Evolutionary conservation across 2,329 filamentous ascomycete species (phyloP).

Genomic region (Parastagonospora avenae): DNA sequence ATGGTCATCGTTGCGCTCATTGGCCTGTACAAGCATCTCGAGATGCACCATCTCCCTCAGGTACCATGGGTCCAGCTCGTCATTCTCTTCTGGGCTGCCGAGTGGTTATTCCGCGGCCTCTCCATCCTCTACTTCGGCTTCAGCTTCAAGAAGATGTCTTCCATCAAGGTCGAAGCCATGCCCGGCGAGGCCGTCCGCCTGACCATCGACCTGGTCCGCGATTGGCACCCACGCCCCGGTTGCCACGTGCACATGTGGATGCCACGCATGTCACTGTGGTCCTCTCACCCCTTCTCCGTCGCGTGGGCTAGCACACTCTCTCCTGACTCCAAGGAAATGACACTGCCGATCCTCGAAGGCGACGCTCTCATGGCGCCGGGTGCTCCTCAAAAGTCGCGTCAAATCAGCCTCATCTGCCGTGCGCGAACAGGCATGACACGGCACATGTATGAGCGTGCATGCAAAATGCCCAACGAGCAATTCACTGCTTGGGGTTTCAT

Average conservation of each 20-base stretch:
- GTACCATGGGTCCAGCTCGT: conserved; percentile 76
- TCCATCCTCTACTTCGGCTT: conserved; percentile 61
- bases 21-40: conserved; percentile 79
- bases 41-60: conserved; percentile 69
- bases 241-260: conserved; percentile 67
- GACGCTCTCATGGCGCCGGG: conserved; percentile 25
- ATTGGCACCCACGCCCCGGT: conserved; percentile 60
- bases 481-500: conserved; percentile 69
- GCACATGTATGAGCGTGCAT: conserved; percentile 70
- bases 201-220: conserved; percentile 63
- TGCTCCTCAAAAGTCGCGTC: conserved; percentile 40
- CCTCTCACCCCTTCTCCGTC: conserved; percentile 57
- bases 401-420: conserved; percentile 74
- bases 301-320: conserved; percentile 51
- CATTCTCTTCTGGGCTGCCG: conserved; percentile 76
- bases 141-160: conserved; percentile 56
- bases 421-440: conserved; percentile 76
- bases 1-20: conserved; percentile 71
- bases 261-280: conserved; percentile 51
- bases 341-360: conserved; percentile 40
- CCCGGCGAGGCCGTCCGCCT: conserved; percentile 65
- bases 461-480: conserved; percentile 62
- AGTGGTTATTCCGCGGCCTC: conserved; percentile 58
- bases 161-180: conserved; percentile 62
- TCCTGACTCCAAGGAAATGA: conserved; percentile 40